Evolutionary conservation across 805 yeast species (phyloP).

Genomic region (Yamadazyma ubonensis): DNA sequence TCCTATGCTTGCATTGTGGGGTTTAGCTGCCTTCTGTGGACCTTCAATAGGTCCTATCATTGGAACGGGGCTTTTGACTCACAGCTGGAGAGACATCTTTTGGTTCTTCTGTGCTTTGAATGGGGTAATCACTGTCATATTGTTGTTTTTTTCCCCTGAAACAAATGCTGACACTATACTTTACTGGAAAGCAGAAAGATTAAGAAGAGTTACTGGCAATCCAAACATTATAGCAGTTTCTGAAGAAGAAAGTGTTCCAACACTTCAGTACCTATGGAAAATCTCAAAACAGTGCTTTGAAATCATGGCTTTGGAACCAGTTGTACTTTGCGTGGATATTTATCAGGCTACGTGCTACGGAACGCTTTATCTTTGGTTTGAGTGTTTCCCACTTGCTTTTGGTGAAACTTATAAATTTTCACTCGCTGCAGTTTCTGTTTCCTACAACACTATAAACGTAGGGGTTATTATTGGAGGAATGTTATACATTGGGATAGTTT

Average conservation of each 20-base stretch:
- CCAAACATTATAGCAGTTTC: conserved; percentile 38
- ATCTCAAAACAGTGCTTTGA: conserved; percentile 48
- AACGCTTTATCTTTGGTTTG: conserved; percentile 55
- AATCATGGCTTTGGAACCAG: conserved; percentile 54
- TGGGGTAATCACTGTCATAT: conserved; percentile 7
- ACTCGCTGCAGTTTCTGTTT: conserved; percentile 44
- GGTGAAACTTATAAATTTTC: conserved; percentile 45
- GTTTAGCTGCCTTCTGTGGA: conserved; percentile 55
- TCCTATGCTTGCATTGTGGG: conserved; percentile 50
- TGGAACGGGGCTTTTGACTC: conserved; percentile 2
- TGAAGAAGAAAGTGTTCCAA: conserved; percentile 26
- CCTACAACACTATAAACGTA: conserved; percentile 9
- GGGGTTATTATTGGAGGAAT: conserved; percentile 9
- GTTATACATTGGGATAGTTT: conserved; percentile 2
- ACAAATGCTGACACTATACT: conserved; percentile 46
- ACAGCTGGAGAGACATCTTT: conserved; percentile 10
- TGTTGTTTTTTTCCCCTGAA: conserved; percentile 12
- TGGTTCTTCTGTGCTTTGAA: conserved; percentile 11
- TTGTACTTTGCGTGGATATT: conserved; percentile 50
- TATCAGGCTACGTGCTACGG: conserved; percentile 56
- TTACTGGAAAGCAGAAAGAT: conserved; percentile 46
- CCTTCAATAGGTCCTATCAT: conserved; percentile 52
- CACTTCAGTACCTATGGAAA: neutral
- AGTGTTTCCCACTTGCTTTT: conserved; percentile 60
- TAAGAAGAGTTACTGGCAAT: conserved; percentile 50